phyloP scores from a whole-genome alignment of 331 rosid species.

The Arachis monticola region DNA sequence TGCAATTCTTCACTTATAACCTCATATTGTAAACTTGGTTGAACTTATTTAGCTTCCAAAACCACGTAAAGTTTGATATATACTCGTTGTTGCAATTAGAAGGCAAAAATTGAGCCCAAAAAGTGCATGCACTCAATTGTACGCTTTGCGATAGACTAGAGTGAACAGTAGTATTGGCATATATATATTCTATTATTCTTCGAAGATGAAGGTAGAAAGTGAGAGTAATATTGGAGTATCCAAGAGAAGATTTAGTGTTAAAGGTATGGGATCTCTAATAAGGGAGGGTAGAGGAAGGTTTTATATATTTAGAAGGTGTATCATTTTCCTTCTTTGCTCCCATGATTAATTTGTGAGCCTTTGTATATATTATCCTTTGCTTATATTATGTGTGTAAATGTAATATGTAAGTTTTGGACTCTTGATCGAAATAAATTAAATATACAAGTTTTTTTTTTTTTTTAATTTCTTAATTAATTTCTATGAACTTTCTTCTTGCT shows the following conservation, averaged over 20 bases:
- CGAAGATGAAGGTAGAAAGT: conserved; percentile 41
- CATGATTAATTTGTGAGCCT: conserved; percentile 36
- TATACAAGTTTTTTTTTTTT: too few species aligned
- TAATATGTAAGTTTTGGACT: too few species aligned
- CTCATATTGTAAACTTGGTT: conserved; percentile 30
- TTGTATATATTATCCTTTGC: conserved; percentile 20
- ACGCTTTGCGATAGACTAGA: conserved; percentile 29
- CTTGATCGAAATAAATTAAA: too few species aligned
- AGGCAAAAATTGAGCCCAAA: conserved; percentile 6
- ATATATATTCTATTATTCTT: neutral
- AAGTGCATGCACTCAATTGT: conserved; percentile 21
- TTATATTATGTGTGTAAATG: neutral
- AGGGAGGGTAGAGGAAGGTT: conserved; percentile 62
- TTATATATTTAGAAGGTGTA: conserved; percentile 58
- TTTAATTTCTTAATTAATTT: too few species aligned
- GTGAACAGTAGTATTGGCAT: neutral
- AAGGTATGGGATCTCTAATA: conserved; percentile 49
- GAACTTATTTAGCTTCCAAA: neutral
- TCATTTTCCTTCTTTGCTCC: conserved; percentile 51
- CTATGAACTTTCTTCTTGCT: too few species aligned
- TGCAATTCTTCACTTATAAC: conserved; percentile 46
- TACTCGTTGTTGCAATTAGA: neutral
- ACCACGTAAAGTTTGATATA: conserved; percentile 1
- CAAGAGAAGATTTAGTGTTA: conserved; percentile 46
- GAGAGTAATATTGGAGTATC: conserved; percentile 41